These are phyloP conservation scores for Phytopythium oedochilum DNA, from an alignment of 352 stramenopile species.

Conservation along the genomic window DNA sequence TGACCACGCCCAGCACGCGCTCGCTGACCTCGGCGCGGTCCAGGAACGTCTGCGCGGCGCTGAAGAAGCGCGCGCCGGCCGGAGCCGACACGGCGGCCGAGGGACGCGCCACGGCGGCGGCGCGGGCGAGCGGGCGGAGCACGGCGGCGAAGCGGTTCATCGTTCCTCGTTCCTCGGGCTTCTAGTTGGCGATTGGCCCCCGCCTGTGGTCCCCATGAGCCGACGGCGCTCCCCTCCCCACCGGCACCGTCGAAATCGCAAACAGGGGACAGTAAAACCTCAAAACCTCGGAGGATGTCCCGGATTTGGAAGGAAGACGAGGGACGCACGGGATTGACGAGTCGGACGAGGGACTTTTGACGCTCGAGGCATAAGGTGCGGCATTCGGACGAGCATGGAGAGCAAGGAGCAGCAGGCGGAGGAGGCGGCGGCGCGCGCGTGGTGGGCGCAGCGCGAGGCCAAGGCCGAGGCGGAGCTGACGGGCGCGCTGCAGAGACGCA, in stretches of 20 bases:
- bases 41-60: constrained; percentile 80
- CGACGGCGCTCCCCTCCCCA: too few species aligned
- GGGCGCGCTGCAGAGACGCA: constrained; percentile 48
- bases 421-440: constrained; percentile 44
- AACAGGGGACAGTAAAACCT: constrained; percentile 8
- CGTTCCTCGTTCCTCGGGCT: constrained; percentile 6
- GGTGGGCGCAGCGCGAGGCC: constrained; percentile 52
- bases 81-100: constrained; percentile 28
- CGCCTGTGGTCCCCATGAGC: constrained; percentile 2
- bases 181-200: background rate
- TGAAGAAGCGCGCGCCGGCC: constrained; percentile 60
- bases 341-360: too few species aligned
- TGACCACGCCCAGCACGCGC: constrained; percentile 96
- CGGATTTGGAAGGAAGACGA: background rate
- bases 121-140: constrained; percentile 62
- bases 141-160: constrained; percentile 80
- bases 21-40: constrained; percentile 94
- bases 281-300: background rate
- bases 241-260: constrained; percentile 1
- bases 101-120: constrained; percentile 37
- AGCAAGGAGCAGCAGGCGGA: background rate
- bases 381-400: too few species aligned
- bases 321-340: background rate
- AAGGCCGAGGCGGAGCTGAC: constrained; percentile 47
- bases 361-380: too few species aligned